phyloP scores from a whole-genome alignment of 495 filamentous ascomycete species.

The Penicillium waksmanii region DNA sequence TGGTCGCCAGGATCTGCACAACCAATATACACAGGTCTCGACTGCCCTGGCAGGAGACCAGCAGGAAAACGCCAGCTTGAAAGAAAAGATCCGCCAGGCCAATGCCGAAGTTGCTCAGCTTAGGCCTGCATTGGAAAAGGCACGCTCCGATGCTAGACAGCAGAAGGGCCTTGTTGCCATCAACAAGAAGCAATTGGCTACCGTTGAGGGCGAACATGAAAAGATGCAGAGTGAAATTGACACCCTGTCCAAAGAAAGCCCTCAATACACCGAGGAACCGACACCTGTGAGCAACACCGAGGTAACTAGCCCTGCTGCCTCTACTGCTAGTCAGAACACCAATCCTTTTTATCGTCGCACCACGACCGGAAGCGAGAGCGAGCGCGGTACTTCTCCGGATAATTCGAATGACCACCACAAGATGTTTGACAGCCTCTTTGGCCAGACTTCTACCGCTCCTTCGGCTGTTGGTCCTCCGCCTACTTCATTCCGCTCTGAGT shows the following conservation, averaged over 20 bases:
- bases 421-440: conserved; percentile 89
- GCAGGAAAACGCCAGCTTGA: conserved; percentile 81
- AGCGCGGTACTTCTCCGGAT: conserved; percentile 57
- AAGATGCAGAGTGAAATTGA: conserved; percentile 80
- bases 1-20: conserved; percentile 80
- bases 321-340: conserved; percentile 74
- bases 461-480: conserved; percentile 50
- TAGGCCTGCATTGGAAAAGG: conserved; percentile 86
- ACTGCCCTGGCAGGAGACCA: conserved; percentile 82
- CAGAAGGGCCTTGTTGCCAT: conserved; percentile 96
- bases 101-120: conserved; percentile 82
- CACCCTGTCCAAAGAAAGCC: conserved; percentile 60
- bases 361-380: conserved; percentile 61
- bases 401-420: conserved; percentile 57
- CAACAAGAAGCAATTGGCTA: conserved; percentile 94
- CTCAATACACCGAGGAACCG: conserved; percentile 41
- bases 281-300: conserved; percentile 45
- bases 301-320: conserved; percentile 67
- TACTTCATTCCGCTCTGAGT: conserved; percentile 71
- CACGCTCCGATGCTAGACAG: conserved; percentile 85
- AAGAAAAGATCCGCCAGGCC: conserved; percentile 81
- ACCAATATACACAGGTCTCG: conserved; percentile 75
- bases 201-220: conserved; percentile 83
- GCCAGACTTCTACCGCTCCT: conserved; percentile 66
- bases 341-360: conserved; percentile 90